Conservation (phyloP, 441 rosid genomes). For the Pelargonium australe region DNA sequence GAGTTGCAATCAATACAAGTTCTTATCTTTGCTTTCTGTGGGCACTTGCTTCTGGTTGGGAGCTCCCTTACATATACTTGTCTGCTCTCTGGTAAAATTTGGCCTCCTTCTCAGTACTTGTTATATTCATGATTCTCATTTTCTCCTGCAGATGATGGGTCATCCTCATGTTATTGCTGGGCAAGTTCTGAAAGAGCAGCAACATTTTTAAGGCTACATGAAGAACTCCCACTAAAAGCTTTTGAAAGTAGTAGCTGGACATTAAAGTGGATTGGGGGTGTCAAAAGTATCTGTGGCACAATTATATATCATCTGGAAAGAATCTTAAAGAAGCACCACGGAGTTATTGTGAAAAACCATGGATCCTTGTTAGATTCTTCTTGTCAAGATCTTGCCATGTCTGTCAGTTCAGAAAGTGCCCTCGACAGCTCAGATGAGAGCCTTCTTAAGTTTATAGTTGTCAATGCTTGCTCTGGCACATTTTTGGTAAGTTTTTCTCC, state of each 20-base stretch:
- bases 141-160: conserved; percentile 64
- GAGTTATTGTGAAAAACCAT: conserved; percentile 45
- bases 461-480: conserved; percentile 49
- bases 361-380: conserved; percentile 50
- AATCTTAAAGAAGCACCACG: conserved; percentile 46
- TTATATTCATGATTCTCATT: conserved; percentile 14
- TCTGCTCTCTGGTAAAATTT: background rate
- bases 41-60: background rate
- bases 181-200: conserved; percentile 60
- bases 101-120: background rate
- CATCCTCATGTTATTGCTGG: conserved; percentile 79
- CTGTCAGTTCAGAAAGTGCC: conserved; percentile 37
- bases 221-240: conserved; percentile 37
- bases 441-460: conserved; percentile 46
- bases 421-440: conserved; percentile 54
- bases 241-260: conserved; percentile 32
- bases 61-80: background rate
- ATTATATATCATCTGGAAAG: conserved; percentile 45
- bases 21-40: background rate
- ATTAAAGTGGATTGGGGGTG: conserved; percentile 32
- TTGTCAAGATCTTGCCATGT: conserved; percentile 45
- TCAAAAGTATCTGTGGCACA: conserved; percentile 27
- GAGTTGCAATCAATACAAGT: background rate
- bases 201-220: conserved; percentile 60
- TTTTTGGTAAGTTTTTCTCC: conserved; percentile 49